These are phyloP conservation scores for Brasilioporus rufonigricans DNA, from an alignment of 768 basidiomycete genomes.

Conservation along the genomic window DNA sequence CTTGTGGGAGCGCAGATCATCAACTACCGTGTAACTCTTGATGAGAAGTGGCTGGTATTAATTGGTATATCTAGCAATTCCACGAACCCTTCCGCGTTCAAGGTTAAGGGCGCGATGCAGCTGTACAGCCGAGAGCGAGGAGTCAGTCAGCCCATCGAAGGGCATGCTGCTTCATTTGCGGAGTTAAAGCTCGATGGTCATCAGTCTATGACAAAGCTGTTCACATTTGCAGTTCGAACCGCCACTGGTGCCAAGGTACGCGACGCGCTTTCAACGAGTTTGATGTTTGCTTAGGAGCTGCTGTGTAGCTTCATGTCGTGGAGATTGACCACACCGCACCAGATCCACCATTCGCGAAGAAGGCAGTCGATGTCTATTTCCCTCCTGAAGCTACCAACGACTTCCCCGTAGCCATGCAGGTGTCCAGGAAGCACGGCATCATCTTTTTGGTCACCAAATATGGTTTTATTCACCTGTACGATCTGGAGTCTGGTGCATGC, in stretches of 20 bases:
- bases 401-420: conserved; percentile 99
- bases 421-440: conserved; percentile 95
- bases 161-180: conserved; percentile 96
- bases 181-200: conserved; percentile 90
- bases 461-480: conserved; percentile 98
- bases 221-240: conserved; percentile 92
- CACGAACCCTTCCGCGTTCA: conserved; percentile 93
- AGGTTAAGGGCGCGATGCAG: conserved; percentile 98
- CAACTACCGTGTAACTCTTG: conserved; percentile 90
- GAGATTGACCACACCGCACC: conserved; percentile 96
- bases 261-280: neutral
- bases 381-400: conserved; percentile 97
- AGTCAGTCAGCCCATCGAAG: conserved; percentile 97
- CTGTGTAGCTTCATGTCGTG: conserved; percentile 86
- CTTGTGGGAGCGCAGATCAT: conserved; percentile 95
- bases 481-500: conserved; percentile 94
- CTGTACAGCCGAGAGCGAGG: conserved; percentile 90
- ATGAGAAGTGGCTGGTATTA: conserved; percentile 97
- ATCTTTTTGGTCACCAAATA: conserved; percentile 98
- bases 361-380: conserved; percentile 98
- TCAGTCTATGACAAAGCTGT: conserved; percentile 82
- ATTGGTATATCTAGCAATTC: conserved; percentile 93
- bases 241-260: conserved; percentile 97
- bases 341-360: conserved; percentile 92
- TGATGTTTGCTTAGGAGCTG: conserved; percentile 5